These are phyloP conservation scores for Puccinia novopanici DNA, from an alignment of 1,284 basidiomycete genomes.

Conservation along the genomic window DNA sequence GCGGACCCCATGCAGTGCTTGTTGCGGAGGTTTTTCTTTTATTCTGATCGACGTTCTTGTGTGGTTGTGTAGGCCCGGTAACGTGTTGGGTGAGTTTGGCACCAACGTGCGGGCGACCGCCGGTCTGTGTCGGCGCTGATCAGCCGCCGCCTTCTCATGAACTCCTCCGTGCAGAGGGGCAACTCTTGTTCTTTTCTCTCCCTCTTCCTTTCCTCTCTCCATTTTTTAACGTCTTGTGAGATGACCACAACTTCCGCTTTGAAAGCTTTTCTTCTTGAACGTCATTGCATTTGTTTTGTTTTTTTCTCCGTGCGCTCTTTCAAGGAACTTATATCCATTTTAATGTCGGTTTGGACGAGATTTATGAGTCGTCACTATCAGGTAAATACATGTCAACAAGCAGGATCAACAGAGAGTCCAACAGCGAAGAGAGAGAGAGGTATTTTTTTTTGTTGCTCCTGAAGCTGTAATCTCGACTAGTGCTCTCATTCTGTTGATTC, in stretches of 20 bases:
- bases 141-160: not conserved
- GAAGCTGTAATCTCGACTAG: too few species aligned
- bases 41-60: too few species aligned
- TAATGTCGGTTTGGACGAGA: not conserved
- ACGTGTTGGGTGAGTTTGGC: not conserved
- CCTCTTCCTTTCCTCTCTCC: not conserved
- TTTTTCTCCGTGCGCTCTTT: not conserved
- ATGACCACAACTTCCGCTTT: not conserved
- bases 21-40: too few species aligned
- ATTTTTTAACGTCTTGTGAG: not conserved
- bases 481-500: too few species aligned
- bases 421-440: too few species aligned
- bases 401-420: too few species aligned
- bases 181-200: not conserved
- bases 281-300: not conserved
- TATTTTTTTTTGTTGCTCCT: too few species aligned
- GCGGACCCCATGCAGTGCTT: too few species aligned
- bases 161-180: too few species aligned
- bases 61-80: constrained; percentile 13
- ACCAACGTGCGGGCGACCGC: not conserved
- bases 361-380: too few species aligned
- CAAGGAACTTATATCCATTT: too few species aligned
- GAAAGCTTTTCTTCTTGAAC: not conserved
- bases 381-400: too few species aligned
- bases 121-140: not conserved